These are phyloP conservation scores for Mortierella sp. DNA, from an alignment of 371 early-diverging fungal species.

Conservation along the genomic window DNA sequence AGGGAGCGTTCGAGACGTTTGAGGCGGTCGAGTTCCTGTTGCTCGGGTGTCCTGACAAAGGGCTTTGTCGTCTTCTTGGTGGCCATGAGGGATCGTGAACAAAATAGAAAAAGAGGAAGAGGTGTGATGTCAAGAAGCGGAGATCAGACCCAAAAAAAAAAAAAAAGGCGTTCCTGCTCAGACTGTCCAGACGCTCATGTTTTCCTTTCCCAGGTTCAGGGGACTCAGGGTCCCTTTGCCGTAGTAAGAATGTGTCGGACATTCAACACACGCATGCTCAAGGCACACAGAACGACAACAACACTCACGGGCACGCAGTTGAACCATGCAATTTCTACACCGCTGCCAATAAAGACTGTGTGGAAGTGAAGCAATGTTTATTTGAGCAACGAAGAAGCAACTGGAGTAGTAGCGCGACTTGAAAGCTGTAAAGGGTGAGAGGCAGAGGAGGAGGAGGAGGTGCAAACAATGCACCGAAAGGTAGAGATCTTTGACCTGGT, in stretches of 20 bases:
- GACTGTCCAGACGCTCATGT: background rate
- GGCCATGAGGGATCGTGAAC: background rate
- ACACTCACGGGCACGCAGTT: background rate
- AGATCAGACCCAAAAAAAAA: background rate
- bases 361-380: no score
- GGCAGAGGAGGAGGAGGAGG: no score
- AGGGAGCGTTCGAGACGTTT: constrained; percentile 30
- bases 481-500: no score
- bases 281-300: background rate
- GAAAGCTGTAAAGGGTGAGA: no score
- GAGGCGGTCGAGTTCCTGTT: constrained; percentile 24
- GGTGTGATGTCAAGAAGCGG: background rate
- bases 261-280: background rate
- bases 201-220: background rate
- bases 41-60: constrained; percentile 24
- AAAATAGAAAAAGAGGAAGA: background rate
- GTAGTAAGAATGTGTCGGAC: background rate
- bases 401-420: no score
- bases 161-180: background rate
- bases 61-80: background rate
- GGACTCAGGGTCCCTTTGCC: background rate
- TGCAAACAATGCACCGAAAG: no score
- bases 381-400: no score
- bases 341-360: no score
- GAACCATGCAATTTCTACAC: background rate